Base-by-base conservation (phyloP, 129 eudicot genomes). In the Artemisia argyi region DNA sequence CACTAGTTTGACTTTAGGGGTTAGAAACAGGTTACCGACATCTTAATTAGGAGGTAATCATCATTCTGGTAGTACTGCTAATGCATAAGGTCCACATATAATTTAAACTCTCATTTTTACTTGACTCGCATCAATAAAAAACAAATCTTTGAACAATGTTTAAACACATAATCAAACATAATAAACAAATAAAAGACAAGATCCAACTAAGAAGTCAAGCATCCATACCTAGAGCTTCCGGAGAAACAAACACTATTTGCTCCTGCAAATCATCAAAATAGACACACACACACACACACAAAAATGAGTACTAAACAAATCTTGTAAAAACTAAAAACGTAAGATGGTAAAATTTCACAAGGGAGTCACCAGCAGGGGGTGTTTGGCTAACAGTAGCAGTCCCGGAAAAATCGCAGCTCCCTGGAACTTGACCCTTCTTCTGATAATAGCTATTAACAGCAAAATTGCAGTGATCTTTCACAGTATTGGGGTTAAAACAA, bases 371-470 rank as follows among this genome's bases (percentile, higher is more conserved):
- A 14, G 87, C 20, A 5, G 93, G 85, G 28, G 80, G 81, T 66
- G 79, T 63, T 68, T 19, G 72, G 28, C 19, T 32, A 1, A 61
- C 50, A 35, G 35, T 64, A 19, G 94, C 91, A 74, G 85, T 64
- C 79, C 83, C 81, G 10, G 75, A 46, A 46, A 90, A 90, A 59
- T 76, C 84, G 72, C 96, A 90, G 64, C 85, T 80, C 16, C 82
- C 85, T 20, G 24, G 13, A 52, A 64, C 56, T 47, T 81, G 83
- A 51, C 89, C 85, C 62, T 81, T 87, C 56, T 54, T 87, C 55
- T 90, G 96, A 63, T 24, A 90, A 74, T 90, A 90, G 66, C 87
- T 90, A 63, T 90, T 92, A 12, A 89, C 97, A 70, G 97, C 97
- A 82, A 71, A 85, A 66, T 77, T 81, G 56, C 97, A 92, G 74